phyloP scores from a whole-genome alignment of 192 early-diverging fungal genomes.

The Backusella psychrophila region DNA sequence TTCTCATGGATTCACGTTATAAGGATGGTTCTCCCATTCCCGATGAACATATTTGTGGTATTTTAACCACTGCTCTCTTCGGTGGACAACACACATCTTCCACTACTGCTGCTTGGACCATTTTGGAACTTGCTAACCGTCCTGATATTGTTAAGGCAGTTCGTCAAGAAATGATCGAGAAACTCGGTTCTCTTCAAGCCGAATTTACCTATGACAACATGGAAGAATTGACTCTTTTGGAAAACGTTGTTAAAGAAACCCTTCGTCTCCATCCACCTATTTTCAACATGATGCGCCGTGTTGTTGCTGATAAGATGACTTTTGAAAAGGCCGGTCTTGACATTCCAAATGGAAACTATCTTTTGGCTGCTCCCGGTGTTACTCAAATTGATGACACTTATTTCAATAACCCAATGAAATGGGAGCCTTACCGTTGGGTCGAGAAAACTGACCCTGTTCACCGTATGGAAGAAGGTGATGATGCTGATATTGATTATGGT shows the following conservation, averaged over 20 bases:
- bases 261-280: conserved; percentile 93
- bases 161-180: conserved; percentile 67
- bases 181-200: conserved; percentile 52
- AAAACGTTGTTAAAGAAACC: conserved; percentile 85
- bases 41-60: conserved; percentile 83
- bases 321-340: conserved; percentile 72
- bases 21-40: conserved; percentile 83
- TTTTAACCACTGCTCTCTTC: conserved; percentile 96
- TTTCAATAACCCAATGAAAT: conserved; percentile 80
- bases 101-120: conserved; percentile 90
- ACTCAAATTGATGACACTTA: conserved; percentile 74
- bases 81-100: conserved; percentile 95
- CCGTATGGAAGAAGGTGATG: conserved; percentile 40
- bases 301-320: conserved; percentile 63
- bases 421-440: conserved; percentile 78
- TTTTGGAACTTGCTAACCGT: conserved; percentile 78
- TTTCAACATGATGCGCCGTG: conserved; percentile 90
- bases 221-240: conserved; percentile 71
- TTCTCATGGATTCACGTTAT: conserved; percentile 82
- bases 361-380: conserved; percentile 80
- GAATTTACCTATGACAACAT: conserved; percentile 68
- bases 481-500: conserved; percentile 67
- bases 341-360: conserved; percentile 88
- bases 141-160: conserved; percentile 67
- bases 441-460: conserved; percentile 59